Base-by-base conservation (phyloP, 139 green algal species). In the Tetradesmus lagerheimii region DNA sequence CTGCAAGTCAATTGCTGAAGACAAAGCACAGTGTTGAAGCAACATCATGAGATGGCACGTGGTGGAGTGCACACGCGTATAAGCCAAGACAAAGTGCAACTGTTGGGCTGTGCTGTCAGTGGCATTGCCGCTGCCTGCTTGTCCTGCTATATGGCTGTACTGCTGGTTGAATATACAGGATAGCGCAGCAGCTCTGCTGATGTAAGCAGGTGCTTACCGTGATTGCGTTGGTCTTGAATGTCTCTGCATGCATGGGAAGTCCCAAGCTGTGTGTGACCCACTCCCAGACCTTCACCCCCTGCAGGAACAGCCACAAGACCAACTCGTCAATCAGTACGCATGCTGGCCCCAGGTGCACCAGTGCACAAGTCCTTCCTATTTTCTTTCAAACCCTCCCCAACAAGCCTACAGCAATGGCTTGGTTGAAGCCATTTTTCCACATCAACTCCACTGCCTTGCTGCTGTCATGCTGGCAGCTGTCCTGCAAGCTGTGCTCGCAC, bases 261-360 rank as follows among this genome's bases (percentile, higher is more conserved):
- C 88, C 83, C 29, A 95, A 29, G 23, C 92, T 87, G 85, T 96
- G 86, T 25, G 67, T 45, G 1, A 96, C 90, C 94, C 94, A 96
- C 9, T 95, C 91, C 29, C 47, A 88, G 5, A 95, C 93, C 18
- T 90, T 84, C 12, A 81, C 45, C 29, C 80, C 86, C 88, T 92
- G 88, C 47, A 89, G 53, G 34, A 39, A 9, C 84, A 83, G 64
- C 25, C 31, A 34, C 76, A 20, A 1, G 16, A 83, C 14, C 47
- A 15, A 18, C 4, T 31, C 0, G 34, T 80, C 5, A 27, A 50
- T 18, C 9, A n/a, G n/a, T 34, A 41, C 34, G n/a, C n/a, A 50
- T 9, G 31, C 5, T 34, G 62, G 9, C 8, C 81, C 25, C 4
- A 87, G 43, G 27, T 34, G 23, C 31, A 8, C 4, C 78, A 50